A percentile compares a stretch with the other conserved stretches of the same genome.
Conservation (phyloP, 805 yeast genomes). For the Saturnispora quitensis region DNA sequence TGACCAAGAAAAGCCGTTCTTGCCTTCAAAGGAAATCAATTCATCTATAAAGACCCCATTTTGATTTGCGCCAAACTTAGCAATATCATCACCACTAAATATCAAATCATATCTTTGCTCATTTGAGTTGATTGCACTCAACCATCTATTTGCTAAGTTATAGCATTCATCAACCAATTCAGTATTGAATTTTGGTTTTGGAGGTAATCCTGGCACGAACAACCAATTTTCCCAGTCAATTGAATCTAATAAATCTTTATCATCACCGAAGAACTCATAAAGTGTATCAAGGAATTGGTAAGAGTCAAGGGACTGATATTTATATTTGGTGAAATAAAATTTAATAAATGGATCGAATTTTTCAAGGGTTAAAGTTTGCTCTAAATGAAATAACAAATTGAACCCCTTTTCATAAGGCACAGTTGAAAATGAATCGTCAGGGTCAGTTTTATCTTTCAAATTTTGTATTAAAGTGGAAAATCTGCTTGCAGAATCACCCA, state of each 20-base stretch:
- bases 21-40: constrained; percentile 40
- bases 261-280: constrained; percentile 45
- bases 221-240: constrained; percentile 87
- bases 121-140: constrained; percentile 25
- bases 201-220: constrained; percentile 79
- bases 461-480: constrained; percentile 63
- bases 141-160: constrained; percentile 60
- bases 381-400: constrained; percentile 67
- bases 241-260: constrained; percentile 45
- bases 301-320: constrained; percentile 67
- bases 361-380: constrained; percentile 57
- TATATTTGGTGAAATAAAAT: constrained; percentile 61
- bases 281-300: constrained; percentile 71
- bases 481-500: constrained; percentile 44
- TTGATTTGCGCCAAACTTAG: constrained; percentile 62
- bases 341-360: constrained; percentile 75
- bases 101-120: constrained; percentile 22
- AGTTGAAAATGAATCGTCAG: constrained; percentile 81
- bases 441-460: constrained; percentile 61
- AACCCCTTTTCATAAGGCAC: constrained; percentile 92
- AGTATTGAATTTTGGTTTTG: constrained; percentile 75
- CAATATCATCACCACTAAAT: constrained; percentile 44
- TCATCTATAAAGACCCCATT: constrained; percentile 71
- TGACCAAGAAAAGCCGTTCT: constrained; percentile 33
- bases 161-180: constrained; percentile 67